phyloP scores from a whole-genome alignment of 495 filamentous ascomycete genomes.

The Talaromyces stipitatus region DNA sequence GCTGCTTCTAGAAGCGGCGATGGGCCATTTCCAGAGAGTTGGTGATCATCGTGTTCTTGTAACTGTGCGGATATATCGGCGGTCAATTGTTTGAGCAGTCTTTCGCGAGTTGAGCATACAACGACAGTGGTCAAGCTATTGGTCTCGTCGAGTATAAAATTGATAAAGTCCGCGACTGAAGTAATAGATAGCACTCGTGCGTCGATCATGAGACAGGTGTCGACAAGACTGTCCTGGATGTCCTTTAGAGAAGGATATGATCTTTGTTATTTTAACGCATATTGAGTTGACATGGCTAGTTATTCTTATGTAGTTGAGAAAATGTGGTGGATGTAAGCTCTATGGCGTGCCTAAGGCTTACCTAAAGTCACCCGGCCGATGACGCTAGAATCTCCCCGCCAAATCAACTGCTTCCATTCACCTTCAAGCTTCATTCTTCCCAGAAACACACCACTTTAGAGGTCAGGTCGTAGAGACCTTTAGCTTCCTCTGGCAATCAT shows the following conservation, averaged over 20 bases:
- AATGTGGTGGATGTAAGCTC: neutral
- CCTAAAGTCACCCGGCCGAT: no score
- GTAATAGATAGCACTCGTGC: conserved; percentile 18
- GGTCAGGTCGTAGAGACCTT: neutral
- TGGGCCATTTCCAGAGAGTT: conserved; percentile 5
- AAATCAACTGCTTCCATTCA: neutral
- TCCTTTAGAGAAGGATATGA: neutral
- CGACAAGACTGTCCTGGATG: neutral
- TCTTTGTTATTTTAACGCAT: neutral
- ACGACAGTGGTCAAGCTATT: conserved; percentile 52
- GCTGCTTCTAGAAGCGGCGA: conserved; percentile 6
- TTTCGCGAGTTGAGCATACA: conserved; percentile 58
- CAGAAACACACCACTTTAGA: neutral
- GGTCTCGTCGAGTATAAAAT: conserved; percentile 47
- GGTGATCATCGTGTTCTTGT: neutral
- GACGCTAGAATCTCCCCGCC: neutral
- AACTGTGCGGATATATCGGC: conserved; percentile 13
- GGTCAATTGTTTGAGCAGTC: conserved; percentile 50
- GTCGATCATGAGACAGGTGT: neutral
- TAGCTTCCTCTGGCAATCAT: conserved; percentile 36
- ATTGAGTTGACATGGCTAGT: neutral
- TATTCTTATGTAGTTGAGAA: neutral
- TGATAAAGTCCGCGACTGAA: conserved; percentile 49
- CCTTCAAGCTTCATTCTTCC: neutral
- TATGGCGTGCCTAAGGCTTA: neutral